Base-by-base conservation (phyloP, 139 green algal genomes). In the Tetraselmis chui region DNA sequence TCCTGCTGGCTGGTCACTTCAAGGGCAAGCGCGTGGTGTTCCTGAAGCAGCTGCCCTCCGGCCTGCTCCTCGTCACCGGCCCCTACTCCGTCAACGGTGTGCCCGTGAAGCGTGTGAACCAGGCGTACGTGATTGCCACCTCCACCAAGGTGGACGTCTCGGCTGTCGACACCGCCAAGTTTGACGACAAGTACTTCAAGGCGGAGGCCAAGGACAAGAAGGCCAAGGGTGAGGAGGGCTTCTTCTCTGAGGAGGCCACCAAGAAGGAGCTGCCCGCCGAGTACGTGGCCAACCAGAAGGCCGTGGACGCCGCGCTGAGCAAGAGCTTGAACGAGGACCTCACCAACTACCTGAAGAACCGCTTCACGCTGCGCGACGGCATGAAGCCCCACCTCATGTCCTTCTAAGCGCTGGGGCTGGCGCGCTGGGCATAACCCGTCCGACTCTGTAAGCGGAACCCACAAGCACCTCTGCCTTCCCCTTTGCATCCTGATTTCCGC, bases 1-100 rank as follows among this genome's bases (percentile, higher is more conserved):
- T 99, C 86, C 83, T 99, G 83, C 89, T 99, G 81, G 95, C 96
- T 1, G 97, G 97, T 78, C 92, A 89, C 80, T 98, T 98, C 92
- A 99, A 99, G 94, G 96, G 96, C 85, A 98, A 98, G 94, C 92
- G 97, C 79, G 95, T 97, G 58, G 91, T 99, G 5, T 98, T 97
- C 94, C 90, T 99, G 75, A 89, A 91, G 77, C 95, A 99, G 94
- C 95, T 99, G 83, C 87, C 88, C 26, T 97, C 92, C 18, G 96
- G 97, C 28, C 92, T 99, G 82, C 92, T 99, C 79, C 91, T 99
- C 30, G 94, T 99, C 31, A 95, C 93, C 59, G 94, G 96, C 2
- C 96, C 96, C 31, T 99, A 97, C 93, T 95, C 95, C 87, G 87
- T 99, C 79, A 99, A 99, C 89, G 96, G 97, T 80, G 96, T 99